phyloP scores from a whole-genome alignment of 208 protist genomes.

The Acanthamoeba polyphaga region DNA sequence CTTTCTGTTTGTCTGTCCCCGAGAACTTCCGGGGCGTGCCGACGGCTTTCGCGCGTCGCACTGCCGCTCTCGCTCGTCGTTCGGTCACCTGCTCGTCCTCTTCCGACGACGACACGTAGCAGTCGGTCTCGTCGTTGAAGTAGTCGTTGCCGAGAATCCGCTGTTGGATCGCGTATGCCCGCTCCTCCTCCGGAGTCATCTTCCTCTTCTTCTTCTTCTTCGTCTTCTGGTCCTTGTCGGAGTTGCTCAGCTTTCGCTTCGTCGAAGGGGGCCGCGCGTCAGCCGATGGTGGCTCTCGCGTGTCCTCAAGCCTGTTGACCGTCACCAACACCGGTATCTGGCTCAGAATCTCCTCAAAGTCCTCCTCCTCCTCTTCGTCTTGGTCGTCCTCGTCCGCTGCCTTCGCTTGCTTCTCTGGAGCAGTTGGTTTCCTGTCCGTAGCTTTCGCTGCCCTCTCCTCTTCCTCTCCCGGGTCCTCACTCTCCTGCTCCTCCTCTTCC shows the following conservation, averaged over 20 bases:
- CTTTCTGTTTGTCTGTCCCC: not conserved
- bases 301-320: not conserved
- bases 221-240: not conserved
- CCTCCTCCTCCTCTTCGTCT: not conserved
- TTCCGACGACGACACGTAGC: not conserved
- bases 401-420: not conserved
- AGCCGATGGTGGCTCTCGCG: not conserved
- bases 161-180: not conserved
- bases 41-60: not conserved
- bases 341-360: not conserved
- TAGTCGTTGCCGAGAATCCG: not conserved
- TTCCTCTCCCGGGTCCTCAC: not conserved
- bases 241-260: not conserved
- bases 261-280: too few species aligned
- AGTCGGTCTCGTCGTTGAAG: constrained; percentile 59
- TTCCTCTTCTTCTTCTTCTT: not conserved
- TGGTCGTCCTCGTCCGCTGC: not conserved
- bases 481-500: not conserved
- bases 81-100: not conserved
- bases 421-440: not conserved
- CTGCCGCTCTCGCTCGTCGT: not conserved
- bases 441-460: not conserved
- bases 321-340: not conserved
- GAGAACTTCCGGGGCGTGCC: not conserved
- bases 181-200: not conserved